These are phyloP conservation scores for Astragalus membranaceus DNA, from an alignment of 306 rosid species.

Conservation along the genomic window DNA sequence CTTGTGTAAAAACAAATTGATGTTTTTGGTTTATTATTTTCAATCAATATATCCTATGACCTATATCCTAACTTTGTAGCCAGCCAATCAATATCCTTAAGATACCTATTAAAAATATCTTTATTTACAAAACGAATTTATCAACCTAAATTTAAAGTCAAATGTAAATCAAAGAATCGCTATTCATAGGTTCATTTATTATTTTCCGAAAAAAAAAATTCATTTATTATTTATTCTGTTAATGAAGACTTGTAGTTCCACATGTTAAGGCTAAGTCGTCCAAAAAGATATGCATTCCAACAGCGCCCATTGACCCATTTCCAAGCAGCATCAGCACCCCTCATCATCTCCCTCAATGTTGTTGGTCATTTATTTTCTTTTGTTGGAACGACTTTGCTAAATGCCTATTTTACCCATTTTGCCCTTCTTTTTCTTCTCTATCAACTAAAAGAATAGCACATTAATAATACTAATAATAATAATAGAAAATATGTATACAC, in stretches of 20 bases:
- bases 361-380: neutral
- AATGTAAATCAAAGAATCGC: neutral
- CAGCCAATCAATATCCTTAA: too few relatives aligned
- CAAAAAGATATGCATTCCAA: neutral
- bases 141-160: constrained; percentile 4
- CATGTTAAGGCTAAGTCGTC: neutral
- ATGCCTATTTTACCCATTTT: neutral
- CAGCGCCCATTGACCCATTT: neutral
- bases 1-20: too few relatives aligned
- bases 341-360: neutral
- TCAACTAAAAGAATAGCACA: neutral
- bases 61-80: too few relatives aligned
- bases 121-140: neutral
- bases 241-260: neutral
- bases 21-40: too few relatives aligned
- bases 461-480: too few relatives aligned
- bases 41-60: too few relatives aligned
- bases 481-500: too few relatives aligned
- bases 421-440: neutral
- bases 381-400: neutral
- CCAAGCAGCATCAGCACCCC: neutral
- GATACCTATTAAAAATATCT: too few relatives aligned
- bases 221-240: neutral
- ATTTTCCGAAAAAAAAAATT: neutral
- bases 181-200: neutral